Evolutionary conservation across 352 stramenopile genomes (phyloP).

Genomic region (Elongisporangium undulatum): DNA sequence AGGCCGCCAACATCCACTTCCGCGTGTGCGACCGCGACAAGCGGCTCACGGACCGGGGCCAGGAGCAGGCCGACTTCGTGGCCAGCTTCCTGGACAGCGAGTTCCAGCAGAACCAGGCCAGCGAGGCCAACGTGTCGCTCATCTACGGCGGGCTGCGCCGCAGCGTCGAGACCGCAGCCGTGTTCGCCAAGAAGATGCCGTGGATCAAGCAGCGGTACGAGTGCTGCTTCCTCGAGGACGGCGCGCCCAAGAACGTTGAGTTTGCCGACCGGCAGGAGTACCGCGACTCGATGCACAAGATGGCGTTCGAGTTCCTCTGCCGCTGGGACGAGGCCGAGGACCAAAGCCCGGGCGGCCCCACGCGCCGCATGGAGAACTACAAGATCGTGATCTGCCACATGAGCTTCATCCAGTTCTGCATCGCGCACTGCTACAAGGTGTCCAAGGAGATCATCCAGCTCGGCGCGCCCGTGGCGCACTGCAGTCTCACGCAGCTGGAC

Average conservation of each 20-base stretch:
- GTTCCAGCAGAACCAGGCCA: background rate
- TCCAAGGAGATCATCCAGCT: conserved; percentile 76
- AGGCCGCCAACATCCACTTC: conserved; percentile 86
- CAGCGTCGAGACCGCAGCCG: conserved; percentile 60
- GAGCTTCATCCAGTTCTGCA: conserved; percentile 76
- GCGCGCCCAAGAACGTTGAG: conserved; percentile 52
- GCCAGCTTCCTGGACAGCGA: conserved; percentile 30
- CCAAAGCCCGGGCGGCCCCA: conserved; percentile 8
- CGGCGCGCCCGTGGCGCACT: conserved; percentile 65
- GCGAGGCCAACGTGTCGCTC: conserved; percentile 41
- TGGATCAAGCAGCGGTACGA: conserved; percentile 58
- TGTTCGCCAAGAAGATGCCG: conserved; percentile 55
- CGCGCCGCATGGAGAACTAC: conserved; percentile 40
- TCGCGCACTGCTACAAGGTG: conserved; percentile 59
- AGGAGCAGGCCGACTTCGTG: conserved; percentile 50
- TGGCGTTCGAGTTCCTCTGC: conserved; percentile 70
- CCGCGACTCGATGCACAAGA: conserved; percentile 71
- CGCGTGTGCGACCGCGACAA: conserved; percentile 71
- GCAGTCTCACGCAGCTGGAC: conserved; percentile 71
- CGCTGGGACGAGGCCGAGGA: conserved; percentile 37
- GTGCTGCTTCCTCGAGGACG: conserved; percentile 73
- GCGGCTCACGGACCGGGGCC: conserved; percentile 49
- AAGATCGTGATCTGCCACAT: conserved; percentile 74
- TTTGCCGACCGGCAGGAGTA: conserved; percentile 59
- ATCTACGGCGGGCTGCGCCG: conserved; percentile 65